Evolutionary conservation across 257 asterid genomes (phyloP).

Genomic region (Lithospermum erythrorhizon): DNA sequence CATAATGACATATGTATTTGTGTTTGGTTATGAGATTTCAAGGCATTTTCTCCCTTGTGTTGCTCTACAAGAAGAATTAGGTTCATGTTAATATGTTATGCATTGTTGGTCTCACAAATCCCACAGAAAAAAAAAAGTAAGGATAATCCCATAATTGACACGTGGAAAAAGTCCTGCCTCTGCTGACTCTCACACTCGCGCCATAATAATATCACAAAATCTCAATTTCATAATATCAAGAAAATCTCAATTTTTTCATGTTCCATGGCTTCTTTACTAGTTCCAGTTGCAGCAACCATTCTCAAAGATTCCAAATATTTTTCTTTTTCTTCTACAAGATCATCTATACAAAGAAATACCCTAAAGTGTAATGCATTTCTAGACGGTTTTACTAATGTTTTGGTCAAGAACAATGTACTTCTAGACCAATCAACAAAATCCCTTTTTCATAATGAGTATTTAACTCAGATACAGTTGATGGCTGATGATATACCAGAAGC

Average conservation of each 20-base stretch:
- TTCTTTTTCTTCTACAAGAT: constrained; percentile 21
- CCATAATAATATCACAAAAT: neutral
- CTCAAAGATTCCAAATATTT: constrained; percentile 35
- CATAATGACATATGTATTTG: too few species aligned
- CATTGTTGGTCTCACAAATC: constrained; percentile 44
- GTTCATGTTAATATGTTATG: constrained; percentile 4
- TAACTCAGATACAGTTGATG: constrained; percentile 28
- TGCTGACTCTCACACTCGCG: constrained; percentile 17
- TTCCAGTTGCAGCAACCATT: constrained; percentile 27
- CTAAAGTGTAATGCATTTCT: constrained; percentile 43
- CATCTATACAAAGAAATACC: constrained; percentile 9
- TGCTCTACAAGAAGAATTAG: too few species aligned
- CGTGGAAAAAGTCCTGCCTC: constrained; percentile 38
- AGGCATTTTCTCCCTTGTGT: too few species aligned
- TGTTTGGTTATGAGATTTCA: too few species aligned
- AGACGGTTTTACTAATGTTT: constrained; percentile 31
- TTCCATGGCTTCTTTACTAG: constrained; percentile 55
- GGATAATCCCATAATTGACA: constrained; percentile 40
- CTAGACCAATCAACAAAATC: constrained; percentile 37
- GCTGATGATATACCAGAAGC: constrained; percentile 38
- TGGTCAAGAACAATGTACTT: constrained; percentile 16
- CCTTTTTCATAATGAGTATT: constrained; percentile 22
- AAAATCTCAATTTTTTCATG: neutral
- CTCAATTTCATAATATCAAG: constrained; percentile 1
- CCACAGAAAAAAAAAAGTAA: constrained; percentile 33